Evolutionary conservation across 2,329 filamentous ascomycete species (phyloP), one percentile per base, ranked within the genome.

Genomic region (Ceratocystiopsis sp.): DNA sequence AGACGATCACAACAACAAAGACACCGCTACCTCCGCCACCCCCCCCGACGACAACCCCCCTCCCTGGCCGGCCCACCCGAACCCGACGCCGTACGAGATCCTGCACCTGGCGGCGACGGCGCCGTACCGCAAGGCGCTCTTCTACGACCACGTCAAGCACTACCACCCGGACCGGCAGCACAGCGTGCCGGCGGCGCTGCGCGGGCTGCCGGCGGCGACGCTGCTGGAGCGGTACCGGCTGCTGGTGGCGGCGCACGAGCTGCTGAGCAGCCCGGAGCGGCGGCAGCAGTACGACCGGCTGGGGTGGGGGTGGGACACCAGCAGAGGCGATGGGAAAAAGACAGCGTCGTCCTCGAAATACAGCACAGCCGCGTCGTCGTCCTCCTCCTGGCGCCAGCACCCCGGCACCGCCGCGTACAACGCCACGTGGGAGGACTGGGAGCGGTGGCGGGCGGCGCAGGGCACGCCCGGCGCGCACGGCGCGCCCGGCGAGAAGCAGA

Each of bases 351-450:
- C 32, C 21, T 21, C 21, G n/a, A n/a, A n/a, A n/a, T n/a, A n/a
- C n/a, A n/a, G n/a, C n/a, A n/a, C n/a, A n/a, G n/a, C n/a, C n/a
- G n/a, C n/a, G n/a, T n/a, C n/a, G n/a, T n/a, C n/a, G n/a, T 65
- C 74, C 48, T 58, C 55, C 19, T 54, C 59, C 5, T 78, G 72
- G 72, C 65, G 70, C 34, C 52, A 62, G 14, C 56, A 57, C 33
- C 63, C 66, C 0, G 65, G 64, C 19, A 70, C 61, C 43, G 59
- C 72, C 13, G 69, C 68, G 41, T 61, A 63, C 52, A 96, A 96
- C 58, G 91, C 85, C 1, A 96, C 91, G 0, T 98, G 91, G 91
- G 91, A 98, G 58, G 91, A 98, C 58, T 95, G 87, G 87, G 84
- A 94, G 63, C 70, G 69, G 38, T 93, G 81, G 78, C 72, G 83